Base-by-base conservation (phyloP, 306 rosid species). In the Cucurbita moschata region DNA sequence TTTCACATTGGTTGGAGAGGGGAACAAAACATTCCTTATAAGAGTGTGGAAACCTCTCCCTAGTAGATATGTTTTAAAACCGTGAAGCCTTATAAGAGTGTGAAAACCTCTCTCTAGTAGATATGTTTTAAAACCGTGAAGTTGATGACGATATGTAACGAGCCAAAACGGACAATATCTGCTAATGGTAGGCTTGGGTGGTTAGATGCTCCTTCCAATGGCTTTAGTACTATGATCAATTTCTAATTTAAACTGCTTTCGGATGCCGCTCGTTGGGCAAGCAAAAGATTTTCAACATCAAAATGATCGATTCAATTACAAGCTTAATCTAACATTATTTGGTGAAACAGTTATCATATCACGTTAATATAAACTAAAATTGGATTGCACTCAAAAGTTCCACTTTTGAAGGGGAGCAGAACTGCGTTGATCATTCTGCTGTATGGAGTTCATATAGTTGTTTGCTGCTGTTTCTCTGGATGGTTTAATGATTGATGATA, bases 131-230 rank as follows among this genome's bases (percentile, higher is more conserved):
- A 30, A 30, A 30, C 35, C 4, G 35, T 30, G 35, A 30, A 3
- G 35, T 0, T 30, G 35, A 30, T 0, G 4, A 0, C 0, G 35
- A 30, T 30, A 1, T 0, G 0, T 30, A 30, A 30, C 4, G 35
- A 30, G 35, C 0, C 35, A 30, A 30, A 30, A 0, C 4, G 0
- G 4, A 30, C 35, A 30, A 30, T 30, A 30, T 30, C 4, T 30
- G 4, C 4, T 2, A 30, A 0, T 0, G 4, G 35, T 30, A 3
- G 4, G 35, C 35, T 30, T 30, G 35, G 35, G 2, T 2, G 2
- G 2, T 26, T 26, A 26, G 1, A 26, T 26, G 2, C 35, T 39
- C 35, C 16, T 9, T 40, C 18, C 23, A 44, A 42, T 3, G 9
- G 15, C 71, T 42, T 0, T 6, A 30, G 66, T 42, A 40, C 3